These are phyloP conservation scores for Naumovozyma baii DNA, from an alignment of 805 yeast species.

Conservation along the genomic window DNA sequence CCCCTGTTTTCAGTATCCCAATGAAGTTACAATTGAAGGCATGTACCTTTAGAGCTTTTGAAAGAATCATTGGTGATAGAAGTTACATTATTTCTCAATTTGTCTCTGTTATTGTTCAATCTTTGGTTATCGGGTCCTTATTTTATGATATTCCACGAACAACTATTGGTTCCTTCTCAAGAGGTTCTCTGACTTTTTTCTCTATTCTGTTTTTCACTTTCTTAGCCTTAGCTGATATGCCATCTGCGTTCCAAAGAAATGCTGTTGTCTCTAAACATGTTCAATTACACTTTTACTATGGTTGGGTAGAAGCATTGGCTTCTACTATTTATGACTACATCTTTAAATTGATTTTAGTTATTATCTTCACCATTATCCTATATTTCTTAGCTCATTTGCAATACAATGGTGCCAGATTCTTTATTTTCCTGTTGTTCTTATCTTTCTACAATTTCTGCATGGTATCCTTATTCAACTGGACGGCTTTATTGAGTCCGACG, in stretches of 20 bases:
- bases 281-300: slow-evolving; percentile 53
- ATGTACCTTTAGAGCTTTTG: slow-evolving; percentile 38
- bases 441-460: slow-evolving; percentile 38
- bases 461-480: slow-evolving; percentile 42
- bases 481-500: slow-evolving; percentile 42
- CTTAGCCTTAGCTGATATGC: slow-evolving; percentile 48
- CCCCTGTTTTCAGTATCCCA: slow-evolving; percentile 11
- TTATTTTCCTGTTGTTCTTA: slow-evolving; percentile 39
- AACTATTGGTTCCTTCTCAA: slow-evolving; percentile 41
- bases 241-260: slow-evolving; percentile 38
- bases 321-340: slow-evolving; percentile 51
- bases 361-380: slow-evolving; percentile 38
- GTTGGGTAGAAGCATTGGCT: slow-evolving; percentile 59
- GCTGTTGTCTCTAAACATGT: slow-evolving; percentile 56
- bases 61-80: slow-evolving; percentile 37
- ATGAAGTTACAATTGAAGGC: slow-evolving; percentile 36
- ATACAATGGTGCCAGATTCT: slow-evolving; percentile 41
- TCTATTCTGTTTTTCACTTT: slow-evolving; percentile 47
- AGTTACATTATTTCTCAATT: slow-evolving; percentile 35
- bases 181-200: slow-evolving; percentile 47
- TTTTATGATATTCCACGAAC: slow-evolving; percentile 37
- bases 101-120: slow-evolving; percentile 34
- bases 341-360: slow-evolving; percentile 36
- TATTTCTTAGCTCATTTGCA: slow-evolving; percentile 48
- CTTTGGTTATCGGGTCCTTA: slow-evolving; percentile 40